Conservation (phyloP, 106 monocot species). For the Dactylorhiza incarnata region DNA sequence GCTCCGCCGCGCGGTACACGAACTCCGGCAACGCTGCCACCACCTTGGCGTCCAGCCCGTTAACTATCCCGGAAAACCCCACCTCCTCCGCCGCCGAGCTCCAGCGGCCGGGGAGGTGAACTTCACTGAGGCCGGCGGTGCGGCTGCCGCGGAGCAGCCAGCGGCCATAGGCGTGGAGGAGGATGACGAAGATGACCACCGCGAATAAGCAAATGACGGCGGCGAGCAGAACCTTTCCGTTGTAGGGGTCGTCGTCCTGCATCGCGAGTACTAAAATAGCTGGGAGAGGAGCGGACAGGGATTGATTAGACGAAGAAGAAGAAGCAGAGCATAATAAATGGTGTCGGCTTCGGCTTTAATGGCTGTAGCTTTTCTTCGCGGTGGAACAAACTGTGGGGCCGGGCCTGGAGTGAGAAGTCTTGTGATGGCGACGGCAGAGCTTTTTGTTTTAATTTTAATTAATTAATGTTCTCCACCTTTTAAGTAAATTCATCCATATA, state of each 20-base stretch:
- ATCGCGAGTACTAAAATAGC: not conserved
- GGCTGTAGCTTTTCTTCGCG: not conserved
- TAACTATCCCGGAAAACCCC: no score
- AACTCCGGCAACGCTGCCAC: constrained; percentile 6
- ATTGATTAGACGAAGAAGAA: not conserved
- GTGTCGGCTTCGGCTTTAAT: not conserved
- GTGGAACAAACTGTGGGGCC: not conserved
- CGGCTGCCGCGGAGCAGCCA: constrained; percentile 13
- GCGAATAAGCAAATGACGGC: constrained; percentile 15
- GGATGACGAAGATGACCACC: constrained; percentile 16
- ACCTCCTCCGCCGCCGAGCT: not conserved
- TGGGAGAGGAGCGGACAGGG: not conserved
- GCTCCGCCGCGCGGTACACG: not conserved
- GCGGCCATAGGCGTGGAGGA: constrained; percentile 19
- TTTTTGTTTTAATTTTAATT: constrained; percentile 3
- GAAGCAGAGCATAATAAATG: not conserved
- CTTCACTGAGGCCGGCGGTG: not conserved
- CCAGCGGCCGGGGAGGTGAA: not conserved
- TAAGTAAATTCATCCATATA: no score
- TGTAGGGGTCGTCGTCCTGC: constrained; percentile 4
- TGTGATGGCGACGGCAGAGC: constrained; percentile 27
- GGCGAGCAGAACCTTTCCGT: constrained; percentile 10
- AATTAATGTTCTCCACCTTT: no score
- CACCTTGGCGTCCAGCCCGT: not conserved
- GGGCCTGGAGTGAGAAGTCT: constrained; percentile 9